A percentile compares a stretch with the other conserved stretches of the same genome.
Conservation (phyloP, 768 basidiomycete species). For the Amanita thiersii region DNA sequence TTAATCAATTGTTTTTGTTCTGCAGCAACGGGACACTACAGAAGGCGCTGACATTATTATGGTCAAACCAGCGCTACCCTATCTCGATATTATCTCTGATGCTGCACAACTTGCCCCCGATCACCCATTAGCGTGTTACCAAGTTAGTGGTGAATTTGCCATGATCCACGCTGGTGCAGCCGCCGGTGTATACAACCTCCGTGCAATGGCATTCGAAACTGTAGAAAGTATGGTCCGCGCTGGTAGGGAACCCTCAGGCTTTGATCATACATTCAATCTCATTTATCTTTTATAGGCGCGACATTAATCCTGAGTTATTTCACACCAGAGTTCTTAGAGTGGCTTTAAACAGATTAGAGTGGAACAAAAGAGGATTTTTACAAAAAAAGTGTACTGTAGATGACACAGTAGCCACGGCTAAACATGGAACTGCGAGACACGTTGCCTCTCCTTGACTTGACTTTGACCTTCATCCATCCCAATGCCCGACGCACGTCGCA, state of each 20-base stretch:
- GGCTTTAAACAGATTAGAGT: no score
- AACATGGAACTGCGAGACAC: no score
- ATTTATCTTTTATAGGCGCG: slow-evolving; percentile 45
- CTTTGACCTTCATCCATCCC: neutral
- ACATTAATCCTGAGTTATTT: slow-evolving; percentile 92
- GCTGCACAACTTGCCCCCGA: slow-evolving; percentile 74
- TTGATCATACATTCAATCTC: neutral
- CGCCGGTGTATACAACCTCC: slow-evolving; percentile 90
- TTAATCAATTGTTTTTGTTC: slow-evolving; percentile 3
- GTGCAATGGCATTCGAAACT: slow-evolving; percentile 90
- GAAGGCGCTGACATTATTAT: slow-evolving; percentile 99
- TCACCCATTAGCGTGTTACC: slow-evolving; percentile 93
- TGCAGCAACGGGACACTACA: slow-evolving; percentile 72
- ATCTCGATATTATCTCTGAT: slow-evolving; percentile 93
- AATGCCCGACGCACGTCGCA: slow-evolving; percentile 18
- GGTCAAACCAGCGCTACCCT: slow-evolving; percentile 96
- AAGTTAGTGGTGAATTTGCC: slow-evolving; percentile 96
- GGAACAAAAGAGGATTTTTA: no score
- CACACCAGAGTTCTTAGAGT: slow-evolving; percentile 92
- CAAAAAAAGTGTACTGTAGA: no score
- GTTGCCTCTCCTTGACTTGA: neutral
- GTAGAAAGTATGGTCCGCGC: slow-evolving; percentile 89
- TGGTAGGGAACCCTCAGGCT: slow-evolving; percentile 53
- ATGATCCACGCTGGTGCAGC: slow-evolving; percentile 94
- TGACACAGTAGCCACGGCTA: no score